Base-by-base conservation (phyloP, 2,329 filamentous ascomycete genomes). In the Epicoccum nigrum region DNA sequence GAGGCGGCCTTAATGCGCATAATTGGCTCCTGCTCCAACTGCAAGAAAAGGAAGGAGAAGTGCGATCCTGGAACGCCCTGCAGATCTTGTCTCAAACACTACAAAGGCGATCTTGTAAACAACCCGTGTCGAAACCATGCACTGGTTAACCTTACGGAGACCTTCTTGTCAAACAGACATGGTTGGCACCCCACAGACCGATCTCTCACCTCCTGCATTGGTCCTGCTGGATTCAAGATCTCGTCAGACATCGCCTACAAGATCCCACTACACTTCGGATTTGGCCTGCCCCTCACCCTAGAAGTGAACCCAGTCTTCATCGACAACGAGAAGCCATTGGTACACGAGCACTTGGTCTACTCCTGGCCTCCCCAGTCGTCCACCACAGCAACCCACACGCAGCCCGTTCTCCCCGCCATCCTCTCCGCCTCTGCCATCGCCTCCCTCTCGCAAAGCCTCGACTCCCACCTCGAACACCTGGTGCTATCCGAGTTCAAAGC, bases 51-150 rank as follows among this genome's bases (percentile, higher is more conserved):
- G 17, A 71, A 73, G 45, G 70, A 69, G 55, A 68, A 65, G 43
- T 76, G 73, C 41, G 73, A 76, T 40, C 62, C 67, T n/a, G 73
- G 73, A 0, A 71, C 67, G 28, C 73, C 73, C 9, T 76, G 73
- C 62, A 68, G 63, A 30, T 62, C 71, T 1, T 76, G 73, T 38
- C 55, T 75, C 19, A 67, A 72, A 17, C 65, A 74, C 45, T 75
- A 65, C 61, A 73, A 71, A 46, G 60, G 64, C 17, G 67, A 74
- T 33, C 56, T 74, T 21, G 48, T 73, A 34, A 66, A 70, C 5
- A 56, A 66, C 27, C 73, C 72, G 7, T 75, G 73, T 46, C 68
- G 73, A 20, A 66, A 73, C 16, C 63, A 62, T 20, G 43, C 65
- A 4, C 57, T 74, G 1, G 60, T 60, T 1, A 60, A 72, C 31